Percentiles rank a stretch among this genome's conserved stretches.
These are phyloP conservation scores for Colletotrichum brevisporum DNA, from an alignment of 2,329 filamentous ascomycete genomes.

Conservation along the genomic window DNA sequence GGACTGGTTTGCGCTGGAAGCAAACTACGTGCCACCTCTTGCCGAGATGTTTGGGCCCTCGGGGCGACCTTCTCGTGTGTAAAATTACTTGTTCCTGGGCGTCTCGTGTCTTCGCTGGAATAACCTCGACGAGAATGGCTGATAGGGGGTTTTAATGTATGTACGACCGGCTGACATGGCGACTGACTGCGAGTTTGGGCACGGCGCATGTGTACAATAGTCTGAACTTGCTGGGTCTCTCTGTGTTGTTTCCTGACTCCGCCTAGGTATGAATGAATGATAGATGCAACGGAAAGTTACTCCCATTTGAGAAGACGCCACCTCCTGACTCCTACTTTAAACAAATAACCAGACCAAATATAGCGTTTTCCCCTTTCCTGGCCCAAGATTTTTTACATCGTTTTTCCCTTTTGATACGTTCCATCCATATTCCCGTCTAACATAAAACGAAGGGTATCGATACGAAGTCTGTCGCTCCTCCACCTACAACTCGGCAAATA, in stretches of 20 bases:
- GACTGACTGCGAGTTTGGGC: background rate
- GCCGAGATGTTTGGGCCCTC: slow-evolving; percentile 14
- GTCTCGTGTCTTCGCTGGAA: background rate
- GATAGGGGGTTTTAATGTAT: slow-evolving; percentile 7
- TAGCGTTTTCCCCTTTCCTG: background rate
- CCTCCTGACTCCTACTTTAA: background rate
- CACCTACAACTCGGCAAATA: no score
- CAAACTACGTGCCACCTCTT: slow-evolving; percentile 37
- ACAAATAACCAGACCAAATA: background rate
- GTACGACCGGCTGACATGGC: background rate
- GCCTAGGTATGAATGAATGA: slow-evolving; percentile 4
- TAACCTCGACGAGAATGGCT: no score
- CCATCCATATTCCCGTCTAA: background rate
- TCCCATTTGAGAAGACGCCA: background rate
- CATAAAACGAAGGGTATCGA: background rate
- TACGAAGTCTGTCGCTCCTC: background rate
- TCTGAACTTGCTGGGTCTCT: background rate
- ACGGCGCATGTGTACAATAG: slow-evolving; percentile 9
- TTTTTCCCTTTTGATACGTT: background rate
- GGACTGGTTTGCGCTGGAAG: slow-evolving; percentile 41
- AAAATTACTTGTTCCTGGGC: background rate
- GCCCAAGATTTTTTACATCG: background rate
- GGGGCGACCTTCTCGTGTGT: background rate
- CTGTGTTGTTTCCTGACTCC: background rate
- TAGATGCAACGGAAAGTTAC: slow-evolving; percentile 1